Evolutionary conservation across 208 protist genomes (phyloP), one percentile per base, ranked within the genome.

Genomic region (Endotrypanum monterogeii): DNA sequence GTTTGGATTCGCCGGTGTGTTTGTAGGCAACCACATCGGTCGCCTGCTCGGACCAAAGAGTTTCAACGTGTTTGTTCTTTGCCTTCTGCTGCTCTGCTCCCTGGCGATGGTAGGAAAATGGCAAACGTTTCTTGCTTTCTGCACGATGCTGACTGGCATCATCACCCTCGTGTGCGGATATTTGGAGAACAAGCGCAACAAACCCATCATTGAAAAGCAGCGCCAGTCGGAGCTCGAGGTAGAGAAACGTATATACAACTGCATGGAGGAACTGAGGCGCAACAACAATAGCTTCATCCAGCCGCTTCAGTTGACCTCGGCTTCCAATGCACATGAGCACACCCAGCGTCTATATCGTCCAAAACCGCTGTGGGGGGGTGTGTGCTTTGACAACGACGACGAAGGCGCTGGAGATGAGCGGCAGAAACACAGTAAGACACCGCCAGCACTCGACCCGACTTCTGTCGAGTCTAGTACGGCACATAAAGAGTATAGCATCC

Each of bases 31-130:
- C 62, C 52, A 63, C 57, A 63, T 91, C 25, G 86, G 86, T 30
- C 82, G 83, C 16, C 73, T 89, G 4, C 75, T 89, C 44, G 85
- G 85, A n/a, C 85, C 85, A 18, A 76, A 77, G 28, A 84, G 82
- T 68, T 87, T 87, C 77, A 85, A 87, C 74, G 58, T 87, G 32
- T 86, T 89, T 73, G 83, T 87, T 14, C 67, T 87, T 28, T 85
- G 80, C 60, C 67, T 89, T 12, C 80, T 89, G 35, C 80, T 89
- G 52, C 82, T 89, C 32, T 84, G 79, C 56, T 72, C 83, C 23
- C 73, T 89, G 0, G 79, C 76, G 30, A 89, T 87, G 85, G 55
- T 87, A 56, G 73, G 65, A 7, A 67, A 81, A 30, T 79, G 69
- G 51, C 55, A 85, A 30, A 56, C 7, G 6, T 61, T 89, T 2